These are phyloP conservation scores for Sordariomycetes sp. DNA, from an alignment of 2,329 filamentous ascomycete genomes.

Conservation along the genomic window DNA sequence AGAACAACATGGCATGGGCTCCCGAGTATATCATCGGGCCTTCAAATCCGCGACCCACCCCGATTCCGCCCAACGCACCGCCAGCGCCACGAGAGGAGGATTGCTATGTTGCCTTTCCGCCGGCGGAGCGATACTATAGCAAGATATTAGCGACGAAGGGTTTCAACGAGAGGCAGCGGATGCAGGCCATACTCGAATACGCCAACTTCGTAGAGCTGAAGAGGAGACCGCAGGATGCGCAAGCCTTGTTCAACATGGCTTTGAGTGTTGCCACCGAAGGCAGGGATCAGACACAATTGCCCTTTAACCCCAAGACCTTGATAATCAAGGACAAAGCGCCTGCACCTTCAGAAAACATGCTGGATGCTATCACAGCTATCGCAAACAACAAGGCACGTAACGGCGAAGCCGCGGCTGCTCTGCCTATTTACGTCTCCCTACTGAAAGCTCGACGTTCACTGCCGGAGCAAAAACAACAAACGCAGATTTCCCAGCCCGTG, in stretches of 20 bases:
- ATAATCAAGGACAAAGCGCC: constrained; percentile 52
- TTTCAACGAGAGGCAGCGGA: constrained; percentile 66
- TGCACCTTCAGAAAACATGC: constrained; percentile 60
- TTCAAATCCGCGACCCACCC: constrained; percentile 72
- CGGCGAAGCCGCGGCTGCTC: constrained; percentile 56
- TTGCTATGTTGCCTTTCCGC: constrained; percentile 58
- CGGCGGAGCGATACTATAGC: constrained; percentile 71
- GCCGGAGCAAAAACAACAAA: no score
- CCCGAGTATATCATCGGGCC: constrained; percentile 69
- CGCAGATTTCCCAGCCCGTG: constrained; percentile 5
- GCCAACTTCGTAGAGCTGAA: constrained; percentile 82
- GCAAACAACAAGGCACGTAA: constrained; percentile 68
- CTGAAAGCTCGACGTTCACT: constrained; percentile 67
- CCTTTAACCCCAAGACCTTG: constrained; percentile 52
- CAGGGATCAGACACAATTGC: constrained; percentile 27
- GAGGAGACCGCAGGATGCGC: constrained; percentile 52
- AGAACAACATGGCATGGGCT: constrained; percentile 42
- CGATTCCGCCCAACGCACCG: constrained; percentile 55
- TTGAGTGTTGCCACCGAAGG: constrained; percentile 62
- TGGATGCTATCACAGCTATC: constrained; percentile 66
- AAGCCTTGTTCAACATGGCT: constrained; percentile 66
- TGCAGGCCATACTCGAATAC: constrained; percentile 75
- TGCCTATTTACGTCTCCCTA: constrained; percentile 79
- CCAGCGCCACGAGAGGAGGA: constrained; percentile 65
- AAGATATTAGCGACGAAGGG: constrained; percentile 74